These are phyloP conservation scores for Ophiocordyceps polyrhachis-furcata DNA, from an alignment of 2,329 filamentous ascomycete genomes.

Conservation along the genomic window DNA sequence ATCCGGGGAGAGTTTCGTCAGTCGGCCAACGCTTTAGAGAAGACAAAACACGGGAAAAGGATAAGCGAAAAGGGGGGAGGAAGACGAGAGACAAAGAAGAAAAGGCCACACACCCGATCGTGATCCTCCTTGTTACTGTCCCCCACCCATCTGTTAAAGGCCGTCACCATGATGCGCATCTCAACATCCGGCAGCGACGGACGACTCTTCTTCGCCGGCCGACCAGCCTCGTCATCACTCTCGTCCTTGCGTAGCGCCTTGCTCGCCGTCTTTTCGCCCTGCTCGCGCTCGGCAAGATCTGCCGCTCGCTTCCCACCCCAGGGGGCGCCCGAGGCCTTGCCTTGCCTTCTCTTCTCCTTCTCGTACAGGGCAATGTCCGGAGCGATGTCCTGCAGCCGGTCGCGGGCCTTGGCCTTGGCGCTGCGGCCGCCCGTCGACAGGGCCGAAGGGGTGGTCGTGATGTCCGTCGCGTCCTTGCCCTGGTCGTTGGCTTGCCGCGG, in stretches of 20 bases:
- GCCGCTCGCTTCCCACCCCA: conserved; percentile 47
- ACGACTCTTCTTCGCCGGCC: conserved; percentile 43
- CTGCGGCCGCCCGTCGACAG: conserved; percentile 57
- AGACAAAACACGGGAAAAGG: no score
- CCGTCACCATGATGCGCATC: conserved; percentile 66
- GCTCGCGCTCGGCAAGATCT: conserved; percentile 35
- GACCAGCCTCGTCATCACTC: conserved; percentile 26
- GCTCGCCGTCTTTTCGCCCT: conserved; percentile 21
- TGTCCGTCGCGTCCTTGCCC: conserved; percentile 59
- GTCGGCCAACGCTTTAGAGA: not conserved
- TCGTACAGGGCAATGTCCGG: conserved; percentile 80
- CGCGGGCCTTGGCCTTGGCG: conserved; percentile 72
- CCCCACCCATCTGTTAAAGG: conserved; percentile 65
- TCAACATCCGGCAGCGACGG: conserved; percentile 41
- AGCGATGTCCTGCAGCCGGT: conserved; percentile 56
- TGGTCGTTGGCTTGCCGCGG: conserved; percentile 23
- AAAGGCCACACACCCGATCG: conserved; percentile 57
- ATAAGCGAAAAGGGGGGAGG: no score
- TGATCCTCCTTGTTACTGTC: conserved; percentile 55
- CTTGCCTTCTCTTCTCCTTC: conserved; percentile 69
- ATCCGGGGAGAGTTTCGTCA: not conserved
- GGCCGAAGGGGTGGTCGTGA: conserved; percentile 48
- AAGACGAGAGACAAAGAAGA: no score
- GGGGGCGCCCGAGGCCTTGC: conserved; percentile 24
- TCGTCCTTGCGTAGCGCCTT: conserved; percentile 17